Base-by-base conservation (phyloP, 1,284 basidiomycete species). In the Heterobasidion annosum region DNA sequence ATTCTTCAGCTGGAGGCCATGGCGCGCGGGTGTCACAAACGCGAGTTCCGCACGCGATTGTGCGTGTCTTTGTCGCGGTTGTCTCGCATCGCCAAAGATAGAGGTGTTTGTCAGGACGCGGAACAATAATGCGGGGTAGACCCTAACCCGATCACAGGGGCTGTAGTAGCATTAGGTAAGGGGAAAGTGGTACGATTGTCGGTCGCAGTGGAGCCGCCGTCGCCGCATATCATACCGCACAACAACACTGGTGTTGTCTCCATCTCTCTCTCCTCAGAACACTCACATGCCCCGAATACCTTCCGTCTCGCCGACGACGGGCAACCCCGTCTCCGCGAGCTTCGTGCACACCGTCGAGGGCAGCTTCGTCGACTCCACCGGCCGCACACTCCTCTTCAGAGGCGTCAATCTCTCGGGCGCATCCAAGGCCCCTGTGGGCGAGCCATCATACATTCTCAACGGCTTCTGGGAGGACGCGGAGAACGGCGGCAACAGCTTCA, bases 371-470 rank as follows among this genome's bases (percentile, higher is more conserved):
- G 93, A 98, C 72, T 82, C 78, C 50, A 70, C 78, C 52, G 94
- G 94, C 9, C 84, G 96, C 46, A 88, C 88, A 0, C 72, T 98
- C 18, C 74, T 98, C 32, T 76, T 99, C 0, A 85, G 96, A 45
- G 96, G 96, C 40, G 87, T 98, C 55, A 98, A 99, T 69, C 81
- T 98, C 53, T 91, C 91, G 7, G 93, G 92, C 2, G 85, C 89
- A 0, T 81, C 85, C 52, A 98, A 99, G 67, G 85, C 85, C 0
- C 94, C 96, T 0, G 67, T 83, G 0, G 81, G 76, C 44, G 77
- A 82, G 56, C 91, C 85, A 0, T 87, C 87, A 0, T 78, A 82
- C 51, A 64, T 79, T 16, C 75, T 85, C 0, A 78, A 93, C 0
- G 83, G 78, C n/a, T 95, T 98, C 67, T 98, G 94, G 94, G 88